Conservation (phyloP, 83 land plant genomes). For the Picea engelmannii region DNA sequence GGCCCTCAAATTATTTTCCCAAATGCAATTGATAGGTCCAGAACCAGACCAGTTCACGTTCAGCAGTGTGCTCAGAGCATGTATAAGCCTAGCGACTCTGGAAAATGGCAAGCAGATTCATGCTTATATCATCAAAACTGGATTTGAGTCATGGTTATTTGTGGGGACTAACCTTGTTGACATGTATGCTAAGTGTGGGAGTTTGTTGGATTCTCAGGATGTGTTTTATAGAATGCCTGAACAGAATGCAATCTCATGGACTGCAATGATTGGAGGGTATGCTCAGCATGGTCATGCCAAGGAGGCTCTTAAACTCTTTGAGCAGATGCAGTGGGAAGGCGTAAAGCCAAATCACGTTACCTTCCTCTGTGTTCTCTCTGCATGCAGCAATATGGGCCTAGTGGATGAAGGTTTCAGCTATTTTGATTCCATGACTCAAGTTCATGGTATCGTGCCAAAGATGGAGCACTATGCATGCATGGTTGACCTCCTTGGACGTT, state of each 20-base stretch:
- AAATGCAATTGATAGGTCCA: not conserved
- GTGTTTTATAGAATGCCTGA: not conserved
- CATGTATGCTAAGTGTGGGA: not conserved
- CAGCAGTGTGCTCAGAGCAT: not conserved
- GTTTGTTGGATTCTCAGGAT: not conserved
- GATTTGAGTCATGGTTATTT: not conserved
- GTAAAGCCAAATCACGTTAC: not conserved
- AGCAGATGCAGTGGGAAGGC: not conserved
- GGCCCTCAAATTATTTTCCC: not conserved
- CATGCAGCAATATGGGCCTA: not conserved
- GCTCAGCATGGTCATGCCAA: conserved; percentile 3
- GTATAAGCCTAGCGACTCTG: not conserved
- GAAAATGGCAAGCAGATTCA: conserved; percentile 2
- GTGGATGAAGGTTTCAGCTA: not conserved
- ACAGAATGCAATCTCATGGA: not conserved
- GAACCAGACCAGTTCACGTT: not conserved
- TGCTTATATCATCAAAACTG: conserved; percentile 1
- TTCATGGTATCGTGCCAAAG: not conserved
- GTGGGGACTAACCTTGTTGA: not conserved
- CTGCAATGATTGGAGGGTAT: conserved; percentile 4
- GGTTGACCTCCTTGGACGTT: not conserved
- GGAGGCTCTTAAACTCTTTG: not conserved
- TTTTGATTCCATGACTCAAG: not conserved
- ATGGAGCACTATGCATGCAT: conserved; percentile 5
- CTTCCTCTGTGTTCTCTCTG: not conserved